A percentile compares a stretch with the other conserved stretches of the same genome.
Conservation (phyloP, 2,329 filamentous ascomycete species). For the Talaromyces sp. region DNA sequence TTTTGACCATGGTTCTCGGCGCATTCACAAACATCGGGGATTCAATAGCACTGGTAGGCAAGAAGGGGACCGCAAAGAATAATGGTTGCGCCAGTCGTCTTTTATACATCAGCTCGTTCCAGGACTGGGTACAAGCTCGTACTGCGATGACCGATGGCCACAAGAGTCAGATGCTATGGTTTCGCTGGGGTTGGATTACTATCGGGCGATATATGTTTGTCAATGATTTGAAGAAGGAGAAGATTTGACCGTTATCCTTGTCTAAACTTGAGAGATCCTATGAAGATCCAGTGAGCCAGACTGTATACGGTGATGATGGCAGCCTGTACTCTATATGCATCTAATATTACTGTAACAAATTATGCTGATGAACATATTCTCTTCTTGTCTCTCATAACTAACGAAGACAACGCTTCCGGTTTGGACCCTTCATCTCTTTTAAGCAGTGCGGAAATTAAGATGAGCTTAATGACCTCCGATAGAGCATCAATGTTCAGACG, state of each 20-base stretch:
- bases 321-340: background rate
- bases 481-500: background rate
- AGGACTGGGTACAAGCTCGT: slow-evolving; percentile 63
- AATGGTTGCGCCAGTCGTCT: slow-evolving; percentile 52
- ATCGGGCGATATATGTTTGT: slow-evolving; percentile 92
- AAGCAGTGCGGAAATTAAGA: too few relatives aligned
- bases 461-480: background rate
- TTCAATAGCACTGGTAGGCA: slow-evolving; percentile 16
- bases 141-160: slow-evolving; percentile 86
- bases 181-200: slow-evolving; percentile 90
- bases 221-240: slow-evolving; percentile 71
- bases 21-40: slow-evolving; percentile 36
- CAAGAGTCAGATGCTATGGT: slow-evolving; percentile 97
- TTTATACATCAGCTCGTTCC: slow-evolving; percentile 65
- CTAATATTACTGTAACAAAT: background rate
- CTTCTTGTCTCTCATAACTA: too few relatives aligned
- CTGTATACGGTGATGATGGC: too few relatives aligned
- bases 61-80: slow-evolving; percentile 43
- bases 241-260: slow-evolving; percentile 26
- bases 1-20: slow-evolving; percentile 62
- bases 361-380: background rate
- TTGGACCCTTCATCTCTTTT: background rate
- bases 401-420: background rate
- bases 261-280: background rate
- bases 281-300: too few relatives aligned